Percentiles rank a stretch among this genome's conserved stretches.
Evolutionary conservation across 2,329 filamentous ascomycete species (phyloP).

Genomic region (Rasamsonia emersonii): DNA sequence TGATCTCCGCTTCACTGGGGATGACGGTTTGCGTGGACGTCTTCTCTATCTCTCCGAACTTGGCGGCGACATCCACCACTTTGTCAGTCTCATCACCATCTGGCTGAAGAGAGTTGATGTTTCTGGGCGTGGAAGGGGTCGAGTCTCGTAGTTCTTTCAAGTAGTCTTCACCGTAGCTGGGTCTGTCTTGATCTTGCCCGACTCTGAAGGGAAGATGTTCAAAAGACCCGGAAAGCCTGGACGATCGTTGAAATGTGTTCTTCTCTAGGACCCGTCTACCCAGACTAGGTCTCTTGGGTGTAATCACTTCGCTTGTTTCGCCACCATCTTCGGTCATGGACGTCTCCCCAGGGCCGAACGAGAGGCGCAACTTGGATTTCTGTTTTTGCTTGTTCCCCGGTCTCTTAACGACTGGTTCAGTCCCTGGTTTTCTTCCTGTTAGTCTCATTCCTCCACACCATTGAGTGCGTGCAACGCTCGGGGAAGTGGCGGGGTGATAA

Average conservation of each 20-base stretch:
- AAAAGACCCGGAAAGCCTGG: conserved; percentile 37
- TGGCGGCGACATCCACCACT: conserved; percentile 42
- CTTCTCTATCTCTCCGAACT: conserved; percentile 37
- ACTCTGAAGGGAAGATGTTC: conserved; percentile 51
- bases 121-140: conserved; percentile 72
- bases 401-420: conserved; percentile 44
- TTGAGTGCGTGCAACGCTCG: conserved; percentile 8
- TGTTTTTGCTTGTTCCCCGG: conserved; percentile 52
- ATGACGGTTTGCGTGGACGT: conserved; percentile 43
- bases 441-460: conserved; percentile 17
- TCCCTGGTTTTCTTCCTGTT: conserved; percentile 35
- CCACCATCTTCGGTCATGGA: conserved; percentile 47
- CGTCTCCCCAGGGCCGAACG: conserved; percentile 59
- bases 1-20: conserved; percentile 75
- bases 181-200: conserved; percentile 58
- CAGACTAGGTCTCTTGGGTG: conserved; percentile 52
- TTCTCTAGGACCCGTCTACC: conserved; percentile 59
- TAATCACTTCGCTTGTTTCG: conserved; percentile 43
- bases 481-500: conserved; percentile 5
- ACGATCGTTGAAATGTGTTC: conserved; percentile 53
- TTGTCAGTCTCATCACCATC: conserved; percentile 41
- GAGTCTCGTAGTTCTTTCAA: conserved; percentile 77
- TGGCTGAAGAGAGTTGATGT: conserved; percentile 25
- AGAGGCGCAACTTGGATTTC: conserved; percentile 66
- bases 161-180: conserved; percentile 78